Evolutionary conservation across 2,329 filamentous ascomycete genomes (phyloP), one percentile per base, ranked within the genome.

Genomic region (Ascocoryne sarcoides): DNA sequence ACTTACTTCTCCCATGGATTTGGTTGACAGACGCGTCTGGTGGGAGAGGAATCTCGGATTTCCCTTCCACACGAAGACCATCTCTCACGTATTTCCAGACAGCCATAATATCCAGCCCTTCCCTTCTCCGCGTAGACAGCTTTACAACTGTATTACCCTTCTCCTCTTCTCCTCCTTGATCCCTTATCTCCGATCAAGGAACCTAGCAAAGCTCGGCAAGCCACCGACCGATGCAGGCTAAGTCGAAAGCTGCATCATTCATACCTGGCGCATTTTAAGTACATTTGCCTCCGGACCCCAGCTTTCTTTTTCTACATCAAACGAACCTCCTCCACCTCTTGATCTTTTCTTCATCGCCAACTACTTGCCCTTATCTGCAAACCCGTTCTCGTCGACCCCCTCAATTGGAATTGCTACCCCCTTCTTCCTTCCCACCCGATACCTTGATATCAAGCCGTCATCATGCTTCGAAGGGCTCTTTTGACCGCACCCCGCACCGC

Each of bases 391-490:
- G 23, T 12, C 7, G 12, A 12, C 23, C 23, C 7, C 23, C 7
- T 26, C 23, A 26, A 26, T 26, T 26, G 23, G 12, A 26, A 7
- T 12, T 7, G 7, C 23, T 7, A 7, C 23, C 12, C 23, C 23
- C 23, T 26, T 26, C 23, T 26, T 7, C 23, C 23, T 7, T 26
- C 23, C 23, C 23, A 26, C 12, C 23, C 23, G 23, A 7, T 12
- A 12, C 23, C 23, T 7, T 26, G n/a, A n/a, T 12, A 26, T 12
- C 23, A 26, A 26, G 20, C 23, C 9, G 8, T 20, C 14, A 52
- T 4, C 16, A 60, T 60, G 57, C 56, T 59, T 49, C 50, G 56
- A 46, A 47, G 55, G 49, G 43, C 51, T 45, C 36, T 58, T 10
- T 37, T 50, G 18, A 51, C 45, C 31, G 51, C 54, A 37, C 54